phyloP scores from a whole-genome alignment of 139 green algal species.

The Chlamydomonas urium region DNA sequence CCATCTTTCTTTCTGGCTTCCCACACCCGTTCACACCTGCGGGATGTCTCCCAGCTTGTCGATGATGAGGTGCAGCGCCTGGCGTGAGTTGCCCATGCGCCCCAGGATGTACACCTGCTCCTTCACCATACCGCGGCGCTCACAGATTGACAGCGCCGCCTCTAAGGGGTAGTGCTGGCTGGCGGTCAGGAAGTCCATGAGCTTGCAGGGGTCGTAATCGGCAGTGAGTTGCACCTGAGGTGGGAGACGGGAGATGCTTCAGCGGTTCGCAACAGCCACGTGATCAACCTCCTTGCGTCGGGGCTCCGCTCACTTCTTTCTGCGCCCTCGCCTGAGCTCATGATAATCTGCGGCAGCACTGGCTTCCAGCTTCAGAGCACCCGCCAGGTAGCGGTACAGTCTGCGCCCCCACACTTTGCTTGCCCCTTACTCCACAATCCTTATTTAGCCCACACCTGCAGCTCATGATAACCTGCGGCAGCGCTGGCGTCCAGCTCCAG shows the following conservation, averaged over 20 bases:
- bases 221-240: conserved; percentile 76
- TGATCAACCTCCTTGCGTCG: no score
- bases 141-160: conserved; percentile 66
- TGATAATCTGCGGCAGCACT: neutral
- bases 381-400: conserved; percentile 1
- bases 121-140: conserved; percentile 51
- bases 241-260: neutral
- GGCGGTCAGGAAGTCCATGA: conserved; percentile 77
- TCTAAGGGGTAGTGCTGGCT: conserved; percentile 82
- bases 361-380: neutral
- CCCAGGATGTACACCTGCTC: conserved; percentile 88
- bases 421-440: neutral
- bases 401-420: neutral
- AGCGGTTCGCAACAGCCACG: no score
- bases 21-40: no score
- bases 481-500: conserved; percentile 50
- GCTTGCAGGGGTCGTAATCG: conserved; percentile 61
- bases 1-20: no score
- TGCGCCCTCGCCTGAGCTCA: no score
- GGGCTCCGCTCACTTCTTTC: no score
- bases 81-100: conserved; percentile 75
- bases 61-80: conserved; percentile 88
- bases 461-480: conserved; percentile 53
- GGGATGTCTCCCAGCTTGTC: conserved; percentile 76
- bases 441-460: no score